Conservation (phyloP, 495 filamentous ascomycete species). For the Lasiosphaeria ovina region DNA sequence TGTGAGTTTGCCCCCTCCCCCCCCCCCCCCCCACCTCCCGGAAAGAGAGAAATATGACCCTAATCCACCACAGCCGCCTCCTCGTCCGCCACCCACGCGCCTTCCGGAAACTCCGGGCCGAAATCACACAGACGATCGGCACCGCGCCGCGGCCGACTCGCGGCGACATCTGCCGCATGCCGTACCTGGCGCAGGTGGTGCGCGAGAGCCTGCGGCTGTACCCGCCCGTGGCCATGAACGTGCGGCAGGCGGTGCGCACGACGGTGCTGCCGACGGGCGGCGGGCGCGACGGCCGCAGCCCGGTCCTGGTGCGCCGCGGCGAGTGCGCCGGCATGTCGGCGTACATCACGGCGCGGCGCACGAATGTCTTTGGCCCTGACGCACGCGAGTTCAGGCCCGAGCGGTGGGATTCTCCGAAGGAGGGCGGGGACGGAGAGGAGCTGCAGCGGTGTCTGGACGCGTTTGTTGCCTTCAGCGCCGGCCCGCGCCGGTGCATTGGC, state of each 20-base stretch:
- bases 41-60: not conserved
- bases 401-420: constrained; percentile 55
- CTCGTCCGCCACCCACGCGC: constrained; percentile 64
- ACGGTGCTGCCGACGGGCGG: constrained; percentile 39
- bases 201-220: constrained; percentile 85
- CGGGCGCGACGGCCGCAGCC: constrained; percentile 26
- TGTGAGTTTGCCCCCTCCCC: not conserved
- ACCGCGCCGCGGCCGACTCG: constrained; percentile 56
- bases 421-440: not conserved
- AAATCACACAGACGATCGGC: constrained; percentile 63
- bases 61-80: not conserved
- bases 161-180: constrained; percentile 67
- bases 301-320: constrained; percentile 59
- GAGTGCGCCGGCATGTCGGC: constrained; percentile 73
- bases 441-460: constrained; percentile 18
- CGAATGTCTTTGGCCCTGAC: constrained; percentile 74
- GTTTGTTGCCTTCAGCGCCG: constrained; percentile 59
- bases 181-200: constrained; percentile 73
- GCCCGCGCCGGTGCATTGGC: constrained; percentile 41
- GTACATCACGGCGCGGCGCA: constrained; percentile 78
- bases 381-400: constrained; percentile 74
- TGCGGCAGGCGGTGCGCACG: constrained; percentile 53
- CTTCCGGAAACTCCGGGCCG: constrained; percentile 62
- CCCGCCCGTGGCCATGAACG: constrained; percentile 70
- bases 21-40: no score